Base-by-base conservation (phyloP, 345 rosid genomes). In the Erysimum cheiranthoides region DNA sequence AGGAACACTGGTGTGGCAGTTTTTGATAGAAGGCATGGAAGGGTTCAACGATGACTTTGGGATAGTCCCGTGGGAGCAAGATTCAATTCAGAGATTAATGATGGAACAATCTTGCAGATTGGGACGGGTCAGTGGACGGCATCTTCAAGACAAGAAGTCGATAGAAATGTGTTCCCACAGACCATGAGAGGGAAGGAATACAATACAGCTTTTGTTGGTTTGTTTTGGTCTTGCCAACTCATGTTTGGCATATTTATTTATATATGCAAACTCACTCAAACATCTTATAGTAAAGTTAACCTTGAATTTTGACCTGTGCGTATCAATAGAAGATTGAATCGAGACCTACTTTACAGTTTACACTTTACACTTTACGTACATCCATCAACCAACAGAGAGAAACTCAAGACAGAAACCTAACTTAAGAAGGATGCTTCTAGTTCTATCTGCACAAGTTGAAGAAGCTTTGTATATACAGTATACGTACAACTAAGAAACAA, bases 1-100 rank as follows among this genome's bases (percentile, higher is more conserved):
- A 18, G 97, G 99, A 10, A 85, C 97, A 45, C 60, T 95, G 36
- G 61, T 87, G 71, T 92, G 97, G 99, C 99, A 90, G 72, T 84
- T 86, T 34, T 73, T 92, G 13, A 87, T 89, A 1, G 81, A 86
- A 81, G 97, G 91, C 81, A 95, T 90, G 96, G 93, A 89, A 70
- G 91, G 85, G 31, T 92, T 88, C 43, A 89, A 80, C 10, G 99
- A 92, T 51, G 99, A 89, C 63, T 92, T 89, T 25, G 97, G 97
- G 45, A 71, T 92, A 5, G 90, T 92, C 8, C 96, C 97, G 0
- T 88, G 93, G 96, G 86, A 89, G 75, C 87, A 83, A 70, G 77
- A 83, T 6, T 79, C 93, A 4, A 85, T 84, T 14, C 84, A 89
- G 65, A 83, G 83, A 70, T 61, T 90, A 18, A 67, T 88, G 53